Base-by-base conservation (phyloP, 768 basidiomycete species). In the Gymnopilus junonius region DNA sequence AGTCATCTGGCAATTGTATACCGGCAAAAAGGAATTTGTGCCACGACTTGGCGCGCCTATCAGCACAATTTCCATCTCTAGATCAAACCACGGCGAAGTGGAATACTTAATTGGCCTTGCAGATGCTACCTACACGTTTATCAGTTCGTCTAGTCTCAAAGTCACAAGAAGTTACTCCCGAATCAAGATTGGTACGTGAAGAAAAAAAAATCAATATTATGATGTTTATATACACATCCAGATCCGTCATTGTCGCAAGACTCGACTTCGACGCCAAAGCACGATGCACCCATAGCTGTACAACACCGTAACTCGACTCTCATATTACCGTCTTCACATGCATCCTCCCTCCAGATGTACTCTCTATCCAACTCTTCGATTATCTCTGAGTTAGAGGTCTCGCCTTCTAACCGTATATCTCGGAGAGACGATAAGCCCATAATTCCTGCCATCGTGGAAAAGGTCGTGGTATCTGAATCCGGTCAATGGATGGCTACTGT, bases 1-100 rank as follows among this genome's bases (percentile, higher is more conserved):
- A n/a, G 96, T 99, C 39, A 90, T 97, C 62, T 99, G 97, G 97
- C 94, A 97, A 72, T 74, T 99, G 42, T 90, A 94, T 65, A 87
- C 90, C 0, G 92, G 93, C 4, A 92, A 88, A 75, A 90, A 89
- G 72, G 95, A 97, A 74, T 99, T 94, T 71, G 86, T 99, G 1
- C 95, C 97, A 32, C 87, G 97, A 55, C 82, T 99, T 11, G 96
- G 97, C 17, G 90, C 94, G 3, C 89, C 95, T 4, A 92, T 98
- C 58, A 84, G 82, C 69, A 87, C 86, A 35, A 81, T 96, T 34
- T 82, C 87, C 3, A 78, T 92, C 43, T 83, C 82, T 7, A 85
- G 80, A 56, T 72, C 75, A n/a, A 71, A 68, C 1, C 81, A 74
- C 50, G 77, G 77, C 12, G 91, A 93, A 68, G 94, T 98, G 74